Percentiles rank a stretch among this genome's conserved stretches.
These are phyloP conservation scores for Kodamaea ohmeri DNA, from an alignment of 1,139 yeast genomes.

Conservation along the genomic window DNA sequence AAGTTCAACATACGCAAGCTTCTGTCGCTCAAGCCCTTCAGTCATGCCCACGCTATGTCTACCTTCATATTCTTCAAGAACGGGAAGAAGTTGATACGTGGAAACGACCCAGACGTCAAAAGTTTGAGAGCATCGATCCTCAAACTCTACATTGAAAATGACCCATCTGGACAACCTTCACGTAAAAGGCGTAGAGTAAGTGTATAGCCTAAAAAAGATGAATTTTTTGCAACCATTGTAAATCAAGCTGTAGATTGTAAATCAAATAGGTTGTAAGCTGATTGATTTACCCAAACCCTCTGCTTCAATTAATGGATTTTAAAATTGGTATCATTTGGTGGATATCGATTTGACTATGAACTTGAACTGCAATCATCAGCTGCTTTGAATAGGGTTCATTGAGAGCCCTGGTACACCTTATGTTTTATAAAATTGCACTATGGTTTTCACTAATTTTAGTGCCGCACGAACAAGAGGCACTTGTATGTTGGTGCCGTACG, in stretches of 20 bases:
- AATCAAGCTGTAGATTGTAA: no score
- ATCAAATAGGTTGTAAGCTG: background rate
- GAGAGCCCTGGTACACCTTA: background rate
- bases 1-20: background rate
- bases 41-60: background rate
- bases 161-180: background rate
- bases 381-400: background rate
- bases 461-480: background rate
- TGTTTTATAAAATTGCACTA: background rate
- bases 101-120: background rate
- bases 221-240: no score
- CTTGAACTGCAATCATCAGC: background rate
- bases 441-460: background rate
- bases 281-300: no score
- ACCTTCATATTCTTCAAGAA: background rate
- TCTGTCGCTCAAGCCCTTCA: background rate
- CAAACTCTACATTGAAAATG: background rate
- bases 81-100: background rate
- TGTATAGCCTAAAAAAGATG: background rate
- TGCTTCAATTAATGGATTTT: no score
- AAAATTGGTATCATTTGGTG: background rate
- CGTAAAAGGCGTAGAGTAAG: background rate
- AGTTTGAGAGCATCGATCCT: conserved; percentile 1
- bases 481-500: background rate
- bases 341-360: background rate